Evolutionary conservation across 768 basidiomycete species (phyloP), one percentile per base, ranked within the genome.

Genomic region (Candolleomyces eurysporus): DNA sequence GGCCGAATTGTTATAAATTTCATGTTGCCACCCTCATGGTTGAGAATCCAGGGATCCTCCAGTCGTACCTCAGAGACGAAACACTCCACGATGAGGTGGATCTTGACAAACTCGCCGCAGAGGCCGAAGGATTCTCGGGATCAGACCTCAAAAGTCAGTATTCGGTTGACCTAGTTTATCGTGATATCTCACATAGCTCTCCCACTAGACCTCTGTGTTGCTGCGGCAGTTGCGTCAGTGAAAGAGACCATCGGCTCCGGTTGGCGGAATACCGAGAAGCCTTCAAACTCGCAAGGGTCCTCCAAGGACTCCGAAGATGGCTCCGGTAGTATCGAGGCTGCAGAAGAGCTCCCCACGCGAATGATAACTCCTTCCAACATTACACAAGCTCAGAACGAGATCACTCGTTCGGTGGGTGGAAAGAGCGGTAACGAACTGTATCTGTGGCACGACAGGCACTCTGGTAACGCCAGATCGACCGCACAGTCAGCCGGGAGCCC

Each of bases 61-160:
- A 21, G 13, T 56, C 54, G 4, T 56, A 56, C 22, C 54, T 56
- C n/a, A 43, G 42, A 53, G 59, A 55, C 13, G 60, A 63, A 51
- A 60, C 46, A 42, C 61, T 65, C 36, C 51, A 49, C 16, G 36
- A 36, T 36, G 61, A 39, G n/a, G 53, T 63, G 17, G 46, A 52
- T 22, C 32, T 63, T 5, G 50, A 62, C 19, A 54, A 57, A 5
- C 48, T 65, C 31, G 58, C 64, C 7, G n/a, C 5, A 13, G 40
- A 56, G 10, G 42, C 54, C 5, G 21, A 56, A 21, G 54, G 54
- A 13, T 62, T 60, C 56, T 65, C 61, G 7, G 64, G 62, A 39
- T 65, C 64, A 31, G 64, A 65, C 46, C 58, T 65, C 19, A 65
- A 65, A 49, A 62, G 64, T 65, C 46, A 62, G 58, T 55, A 11